Evolutionary conservation across 2,329 filamentous ascomycete genomes (phyloP).

Genomic region (Sclerotinia nivalis): DNA sequence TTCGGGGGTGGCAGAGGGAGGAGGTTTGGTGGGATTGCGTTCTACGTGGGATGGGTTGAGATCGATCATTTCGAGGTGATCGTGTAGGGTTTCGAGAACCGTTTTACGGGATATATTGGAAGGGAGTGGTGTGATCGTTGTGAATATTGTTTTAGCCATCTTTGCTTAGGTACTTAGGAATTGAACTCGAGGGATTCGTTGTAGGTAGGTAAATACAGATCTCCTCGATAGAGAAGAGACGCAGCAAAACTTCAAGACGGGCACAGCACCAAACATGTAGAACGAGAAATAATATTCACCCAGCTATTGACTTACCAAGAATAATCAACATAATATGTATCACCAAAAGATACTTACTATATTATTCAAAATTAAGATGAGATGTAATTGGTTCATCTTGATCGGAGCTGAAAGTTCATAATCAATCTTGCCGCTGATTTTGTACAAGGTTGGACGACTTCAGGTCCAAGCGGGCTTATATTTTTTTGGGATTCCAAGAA

Average conservation of each 20-base stretch:
- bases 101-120: slow-evolving; percentile 64
- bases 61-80: slow-evolving; percentile 82
- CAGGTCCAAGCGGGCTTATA: neutral
- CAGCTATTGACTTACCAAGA: slow-evolving; percentile 3
- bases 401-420: slow-evolving; percentile 8
- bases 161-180: neutral
- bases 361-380: neutral
- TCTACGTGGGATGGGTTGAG: slow-evolving; percentile 61
- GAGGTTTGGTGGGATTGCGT: slow-evolving; percentile 66
- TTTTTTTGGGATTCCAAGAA: neutral
- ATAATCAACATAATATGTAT: neutral
- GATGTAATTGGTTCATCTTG: slow-evolving; percentile 3
- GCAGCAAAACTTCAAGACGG: neutral
- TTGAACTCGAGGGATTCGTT: neutral
- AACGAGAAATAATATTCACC: neutral
- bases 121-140: slow-evolving; percentile 77
- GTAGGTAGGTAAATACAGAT: neutral
- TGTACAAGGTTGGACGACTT: neutral
- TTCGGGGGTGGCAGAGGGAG: slow-evolving; percentile 66
- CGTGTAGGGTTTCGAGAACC: slow-evolving; percentile 73
- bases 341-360: neutral
- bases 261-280: neutral
- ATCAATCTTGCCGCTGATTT: slow-evolving; percentile 17
- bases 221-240: neutral
- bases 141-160: slow-evolving; percentile 61